Evolutionary conservation across 305 asterid species (phyloP).

Genomic region (Euphrasia arctica): DNA sequence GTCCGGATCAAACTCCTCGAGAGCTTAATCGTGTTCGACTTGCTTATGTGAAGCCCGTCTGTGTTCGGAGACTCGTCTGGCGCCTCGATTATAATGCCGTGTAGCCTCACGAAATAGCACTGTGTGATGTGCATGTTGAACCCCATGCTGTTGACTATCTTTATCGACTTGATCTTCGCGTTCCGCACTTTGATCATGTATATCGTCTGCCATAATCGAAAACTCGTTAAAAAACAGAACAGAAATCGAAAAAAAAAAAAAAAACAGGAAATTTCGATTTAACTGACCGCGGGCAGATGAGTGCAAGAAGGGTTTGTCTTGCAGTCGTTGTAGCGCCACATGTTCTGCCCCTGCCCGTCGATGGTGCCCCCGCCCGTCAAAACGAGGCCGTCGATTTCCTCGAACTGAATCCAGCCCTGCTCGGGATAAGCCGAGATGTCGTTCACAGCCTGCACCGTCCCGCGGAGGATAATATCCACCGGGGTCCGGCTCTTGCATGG

Average conservation of each 20-base stretch:
- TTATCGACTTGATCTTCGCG: constrained; percentile 42
- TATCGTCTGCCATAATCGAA: constrained; percentile 32
- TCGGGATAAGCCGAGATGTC: constrained; percentile 45
- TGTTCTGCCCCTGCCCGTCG: constrained; percentile 46
- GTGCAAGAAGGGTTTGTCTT: constrained; percentile 37
- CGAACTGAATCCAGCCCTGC: constrained; percentile 51
- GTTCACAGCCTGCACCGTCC: constrained; percentile 47
- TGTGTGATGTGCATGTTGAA: constrained; percentile 61
- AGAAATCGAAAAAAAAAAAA: not conserved
- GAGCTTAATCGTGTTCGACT: constrained; percentile 39
- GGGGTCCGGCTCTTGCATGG: constrained; percentile 50
- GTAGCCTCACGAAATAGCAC: constrained; percentile 36
- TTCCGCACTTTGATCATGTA: constrained; percentile 38
- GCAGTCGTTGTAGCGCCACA: constrained; percentile 60
- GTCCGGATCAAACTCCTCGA: constrained; percentile 40
- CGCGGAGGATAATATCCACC: constrained; percentile 33
- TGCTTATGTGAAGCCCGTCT: constrained; percentile 60
- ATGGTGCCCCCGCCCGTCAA: constrained; percentile 59
- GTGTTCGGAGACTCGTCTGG: constrained; percentile 56
- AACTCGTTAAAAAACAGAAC: not conserved
- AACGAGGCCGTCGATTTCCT: constrained; percentile 34
- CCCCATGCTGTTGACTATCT: constrained; percentile 55
- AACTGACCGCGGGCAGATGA: constrained; percentile 50
- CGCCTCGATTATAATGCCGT: constrained; percentile 33
- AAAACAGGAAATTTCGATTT: not conserved